Evolutionary conservation across 208 protist species (phyloP), one percentile per base, ranked within the genome.

Genomic region (Strigomonas galati): DNA sequence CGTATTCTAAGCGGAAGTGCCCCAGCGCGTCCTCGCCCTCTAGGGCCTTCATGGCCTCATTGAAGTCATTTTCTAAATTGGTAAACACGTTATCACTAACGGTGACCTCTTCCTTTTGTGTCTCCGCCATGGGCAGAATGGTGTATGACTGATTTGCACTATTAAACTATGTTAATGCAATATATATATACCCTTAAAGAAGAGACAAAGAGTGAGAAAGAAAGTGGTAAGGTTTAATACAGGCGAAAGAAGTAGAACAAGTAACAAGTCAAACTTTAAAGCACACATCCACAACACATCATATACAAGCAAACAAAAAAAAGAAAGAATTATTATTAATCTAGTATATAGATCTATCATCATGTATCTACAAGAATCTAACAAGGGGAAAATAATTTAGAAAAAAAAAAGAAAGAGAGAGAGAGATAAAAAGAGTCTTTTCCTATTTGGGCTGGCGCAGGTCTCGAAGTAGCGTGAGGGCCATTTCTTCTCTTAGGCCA

Each of bases 1-100:
- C 97, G 76, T 99, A 99, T 76, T 99, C 98, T 6, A 90, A 62
- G 2, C 96, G 88, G 77, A 99, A 99, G 24, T 94, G 84, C 56
- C 97, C 95, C 15, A 99, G 84, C 59, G 72, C 65, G 37, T 98
- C 94, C 62, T 99, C 92, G 35, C 85, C 95, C 19, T 91, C 86
- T 0, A 99, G 84, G n/a, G 98, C 94, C 12, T 71, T 35, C 84
- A 98, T 95, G 31, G 89, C 95, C 72, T 98, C 89, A 40, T 98
- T 76, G 73, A 98, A 98, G 67, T 98, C 95, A 37, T 84, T 68
- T 81, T 98, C 95, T 12, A 99, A 78, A 14, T 86, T 84, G 61
- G 84, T 81, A 52, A 98, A 85, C 35, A 96, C 78, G 23, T 44
- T 77, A 43, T 90, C 87, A 17, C 75, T 72, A 26, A 94, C 80